Evolutionary conservation across 176 grass and related monocot genomes (phyloP).

Genomic region (Alopecurus myosuroides): DNA sequence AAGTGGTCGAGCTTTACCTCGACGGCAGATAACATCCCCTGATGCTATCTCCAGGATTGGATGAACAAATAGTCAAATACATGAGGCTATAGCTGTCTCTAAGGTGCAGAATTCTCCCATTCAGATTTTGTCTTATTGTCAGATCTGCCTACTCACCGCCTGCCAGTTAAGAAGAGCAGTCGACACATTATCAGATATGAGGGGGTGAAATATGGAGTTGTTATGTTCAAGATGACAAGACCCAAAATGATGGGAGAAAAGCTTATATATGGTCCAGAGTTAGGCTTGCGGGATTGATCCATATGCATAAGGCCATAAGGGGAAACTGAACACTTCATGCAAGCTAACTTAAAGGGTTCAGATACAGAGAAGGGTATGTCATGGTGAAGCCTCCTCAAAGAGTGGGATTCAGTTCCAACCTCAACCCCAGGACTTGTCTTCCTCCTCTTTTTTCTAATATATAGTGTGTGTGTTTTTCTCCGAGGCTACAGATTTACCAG

Average conservation of each 20-base stretch:
- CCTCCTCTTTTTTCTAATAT: not conserved
- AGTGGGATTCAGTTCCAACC: constrained; percentile 27
- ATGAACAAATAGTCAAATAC: not conserved
- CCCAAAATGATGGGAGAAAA: not conserved
- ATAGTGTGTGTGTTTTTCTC: not conserved
- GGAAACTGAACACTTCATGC: not conserved
- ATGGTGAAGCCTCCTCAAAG: constrained; percentile 29
- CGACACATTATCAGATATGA: not conserved
- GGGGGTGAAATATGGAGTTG: not conserved
- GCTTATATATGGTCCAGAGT: not conserved
- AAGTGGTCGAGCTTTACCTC: constrained; percentile 29
- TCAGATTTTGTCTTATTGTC: not conserved
- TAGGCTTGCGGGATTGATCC: not conserved
- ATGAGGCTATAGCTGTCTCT: not conserved
- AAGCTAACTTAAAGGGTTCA: not conserved
- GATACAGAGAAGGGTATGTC: constrained; percentile 18
- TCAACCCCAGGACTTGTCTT: constrained; percentile 3
- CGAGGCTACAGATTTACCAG: not conserved
- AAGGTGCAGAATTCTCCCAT: not conserved
- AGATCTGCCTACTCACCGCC: not conserved
- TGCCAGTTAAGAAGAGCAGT: not conserved
- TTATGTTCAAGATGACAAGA: not conserved
- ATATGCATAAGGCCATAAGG: not conserved
- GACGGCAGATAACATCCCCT: constrained; percentile 27
- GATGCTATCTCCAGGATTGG: constrained; percentile 5